A percentile compares a stretch with the other conserved stretches of the same genome.
These are phyloP conservation scores for Tolypocladium tropicale DNA, from an alignment of 2,329 filamentous ascomycete genomes.

Conservation along the genomic window DNA sequence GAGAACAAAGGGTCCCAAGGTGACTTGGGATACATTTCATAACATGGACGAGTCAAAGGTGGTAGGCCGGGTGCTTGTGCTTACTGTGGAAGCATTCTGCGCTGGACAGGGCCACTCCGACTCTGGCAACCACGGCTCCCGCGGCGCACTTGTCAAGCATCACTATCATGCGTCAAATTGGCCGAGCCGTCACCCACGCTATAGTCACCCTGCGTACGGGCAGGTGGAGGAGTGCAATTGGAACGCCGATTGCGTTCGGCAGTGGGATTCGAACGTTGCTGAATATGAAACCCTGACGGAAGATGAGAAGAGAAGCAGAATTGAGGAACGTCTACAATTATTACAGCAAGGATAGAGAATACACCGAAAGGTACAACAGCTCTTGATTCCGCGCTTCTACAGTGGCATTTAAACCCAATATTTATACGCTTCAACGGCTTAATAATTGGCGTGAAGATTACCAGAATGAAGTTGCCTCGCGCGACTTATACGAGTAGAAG, in stretches of 20 bases:
- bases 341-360: neutral
- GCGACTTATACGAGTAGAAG: too few species aligned
- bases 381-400: too few species aligned
- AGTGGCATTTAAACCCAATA: too few species aligned
- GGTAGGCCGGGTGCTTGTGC: conserved; percentile 52
- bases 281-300: conserved; percentile 47
- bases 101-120: conserved; percentile 65
- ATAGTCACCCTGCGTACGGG: conserved; percentile 57
- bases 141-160: conserved; percentile 59
- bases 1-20: conserved; percentile 19
- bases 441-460: too few species aligned
- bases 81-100: conserved; percentile 63
- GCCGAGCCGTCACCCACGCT: conserved; percentile 56
- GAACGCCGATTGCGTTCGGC: conserved; percentile 50
- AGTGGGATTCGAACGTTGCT: conserved; percentile 56
- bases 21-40: conserved; percentile 57
- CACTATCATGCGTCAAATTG: conserved; percentile 67
- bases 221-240: conserved; percentile 65
- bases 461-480: too few species aligned
- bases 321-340: conserved; percentile 21
- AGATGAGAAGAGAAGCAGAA: conserved; percentile 45
- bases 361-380: neutral
- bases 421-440: too few species aligned
- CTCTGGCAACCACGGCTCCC: conserved; percentile 58
- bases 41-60: conserved; percentile 55